Conservation (phyloP, 1,139 yeast species). For the Kodamaea arcana region DNA sequence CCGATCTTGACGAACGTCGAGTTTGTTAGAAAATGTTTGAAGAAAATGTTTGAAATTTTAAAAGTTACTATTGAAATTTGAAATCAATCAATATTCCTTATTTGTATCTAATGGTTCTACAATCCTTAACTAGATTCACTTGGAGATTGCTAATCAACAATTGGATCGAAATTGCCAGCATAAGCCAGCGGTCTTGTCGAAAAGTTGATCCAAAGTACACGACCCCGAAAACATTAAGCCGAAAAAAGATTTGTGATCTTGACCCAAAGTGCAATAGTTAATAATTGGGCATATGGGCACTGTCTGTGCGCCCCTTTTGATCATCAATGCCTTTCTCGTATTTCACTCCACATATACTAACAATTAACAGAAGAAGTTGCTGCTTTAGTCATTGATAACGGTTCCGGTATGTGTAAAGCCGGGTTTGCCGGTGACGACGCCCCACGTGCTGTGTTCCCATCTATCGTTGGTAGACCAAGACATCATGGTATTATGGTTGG, state of each 20-base stretch:
- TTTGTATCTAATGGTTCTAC: too few relatives aligned
- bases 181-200: not conserved
- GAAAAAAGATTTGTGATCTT: not conserved
- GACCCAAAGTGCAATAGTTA: not conserved
- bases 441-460: constrained; percentile 99
- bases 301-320: not conserved
- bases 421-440: constrained; percentile 99
- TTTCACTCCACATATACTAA: not conserved
- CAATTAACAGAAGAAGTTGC: constrained; percentile 46
- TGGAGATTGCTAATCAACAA: too few relatives aligned
- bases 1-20: too few relatives aligned
- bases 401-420: constrained; percentile 99
- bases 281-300: too few relatives aligned
- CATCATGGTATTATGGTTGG: constrained; percentile 99
- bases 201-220: not conserved
- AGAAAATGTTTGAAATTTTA: too few relatives aligned
- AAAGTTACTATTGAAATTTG: too few relatives aligned
- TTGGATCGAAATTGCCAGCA: too few relatives aligned
- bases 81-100: too few relatives aligned
- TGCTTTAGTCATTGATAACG: constrained; percentile 95
- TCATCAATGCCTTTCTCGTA: not conserved
- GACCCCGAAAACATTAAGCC: too few relatives aligned
- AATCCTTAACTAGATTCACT: too few relatives aligned
- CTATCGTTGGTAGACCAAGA: constrained; percentile 99
- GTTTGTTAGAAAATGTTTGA: too few relatives aligned